These are phyloP conservation scores for Funneliformis geosporum DNA, from an alignment of 192 early-diverging fungal genomes.

Conservation along the genomic window DNA sequence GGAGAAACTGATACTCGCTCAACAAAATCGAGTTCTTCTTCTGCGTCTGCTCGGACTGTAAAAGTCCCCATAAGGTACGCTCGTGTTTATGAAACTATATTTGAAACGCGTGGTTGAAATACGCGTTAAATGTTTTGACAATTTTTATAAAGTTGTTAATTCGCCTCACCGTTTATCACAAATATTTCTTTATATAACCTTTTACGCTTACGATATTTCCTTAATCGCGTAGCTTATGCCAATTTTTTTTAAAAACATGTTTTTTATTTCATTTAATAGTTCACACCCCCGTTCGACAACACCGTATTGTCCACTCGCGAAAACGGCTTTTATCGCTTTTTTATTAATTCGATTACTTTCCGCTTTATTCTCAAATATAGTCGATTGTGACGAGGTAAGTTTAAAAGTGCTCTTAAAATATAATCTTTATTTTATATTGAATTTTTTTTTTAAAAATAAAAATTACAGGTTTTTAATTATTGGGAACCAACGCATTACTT, in stretches of 20 bases:
- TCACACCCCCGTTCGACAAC: neutral
- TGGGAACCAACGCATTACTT: conserved; percentile 95
- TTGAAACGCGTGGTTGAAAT: neutral
- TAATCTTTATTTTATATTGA: neutral
- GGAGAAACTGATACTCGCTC: neutral
- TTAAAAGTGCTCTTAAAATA: neutral
- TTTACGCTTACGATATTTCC: neutral
- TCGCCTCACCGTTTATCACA: neutral
- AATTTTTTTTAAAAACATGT: neutral
- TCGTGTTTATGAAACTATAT: neutral
- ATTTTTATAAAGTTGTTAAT: neutral
- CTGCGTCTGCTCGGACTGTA: neutral
- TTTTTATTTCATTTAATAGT: neutral
- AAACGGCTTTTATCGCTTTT: neutral
- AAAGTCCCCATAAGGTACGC: neutral
- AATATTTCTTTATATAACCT: too few relatives aligned
- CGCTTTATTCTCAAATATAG: conserved; percentile 58
- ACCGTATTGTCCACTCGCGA: neutral
- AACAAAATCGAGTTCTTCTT: neutral
- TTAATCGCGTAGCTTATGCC: neutral
- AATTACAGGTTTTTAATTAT: conserved; percentile 83
- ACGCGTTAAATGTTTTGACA: neutral
- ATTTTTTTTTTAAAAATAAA: neutral
- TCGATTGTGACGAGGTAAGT: conserved; percentile 76
- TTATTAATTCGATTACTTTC: conserved; percentile 54